These are phyloP conservation scores for Gossypium turneri DNA, from an alignment of 345 rosid species.

Conservation along the genomic window DNA sequence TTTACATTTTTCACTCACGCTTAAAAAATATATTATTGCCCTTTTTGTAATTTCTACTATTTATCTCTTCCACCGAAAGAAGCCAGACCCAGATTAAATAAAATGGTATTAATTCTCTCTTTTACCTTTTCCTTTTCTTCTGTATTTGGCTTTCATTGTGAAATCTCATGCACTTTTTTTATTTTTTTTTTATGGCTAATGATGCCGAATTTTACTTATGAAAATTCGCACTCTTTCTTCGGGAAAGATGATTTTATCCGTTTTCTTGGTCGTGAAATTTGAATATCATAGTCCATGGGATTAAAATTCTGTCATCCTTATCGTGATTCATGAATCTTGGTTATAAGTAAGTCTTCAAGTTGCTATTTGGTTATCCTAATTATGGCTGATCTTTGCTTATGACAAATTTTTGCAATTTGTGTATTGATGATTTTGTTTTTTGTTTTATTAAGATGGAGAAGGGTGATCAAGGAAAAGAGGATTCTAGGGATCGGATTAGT, in stretches of 20 bases:
- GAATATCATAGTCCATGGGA: neutral
- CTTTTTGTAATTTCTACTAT: neutral
- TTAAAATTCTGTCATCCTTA: neutral
- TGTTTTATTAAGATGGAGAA: conserved; percentile 5
- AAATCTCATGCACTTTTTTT: neutral
- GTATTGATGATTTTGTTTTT: neutral
- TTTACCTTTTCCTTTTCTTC: neutral
- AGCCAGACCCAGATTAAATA: neutral
- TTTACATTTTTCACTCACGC: neutral
- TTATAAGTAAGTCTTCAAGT: neutral
- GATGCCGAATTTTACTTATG: too few species aligned
- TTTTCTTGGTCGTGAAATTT: neutral
- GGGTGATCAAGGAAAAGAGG: neutral
- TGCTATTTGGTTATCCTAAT: neutral
- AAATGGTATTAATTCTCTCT: neutral
- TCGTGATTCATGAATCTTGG: neutral
- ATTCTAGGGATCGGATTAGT: conserved; percentile 2
- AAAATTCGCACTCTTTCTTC: too few species aligned
- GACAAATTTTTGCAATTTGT: neutral
- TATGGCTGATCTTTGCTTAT: neutral
- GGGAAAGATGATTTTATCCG: neutral
- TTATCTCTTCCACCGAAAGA: neutral
- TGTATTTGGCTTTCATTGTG: neutral
- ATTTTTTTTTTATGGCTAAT: too few species aligned
- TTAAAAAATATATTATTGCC: neutral